Evolutionary conservation across 345 rosid genomes (phyloP).

Genomic region (Eucalyptus cladocalyx): DNA sequence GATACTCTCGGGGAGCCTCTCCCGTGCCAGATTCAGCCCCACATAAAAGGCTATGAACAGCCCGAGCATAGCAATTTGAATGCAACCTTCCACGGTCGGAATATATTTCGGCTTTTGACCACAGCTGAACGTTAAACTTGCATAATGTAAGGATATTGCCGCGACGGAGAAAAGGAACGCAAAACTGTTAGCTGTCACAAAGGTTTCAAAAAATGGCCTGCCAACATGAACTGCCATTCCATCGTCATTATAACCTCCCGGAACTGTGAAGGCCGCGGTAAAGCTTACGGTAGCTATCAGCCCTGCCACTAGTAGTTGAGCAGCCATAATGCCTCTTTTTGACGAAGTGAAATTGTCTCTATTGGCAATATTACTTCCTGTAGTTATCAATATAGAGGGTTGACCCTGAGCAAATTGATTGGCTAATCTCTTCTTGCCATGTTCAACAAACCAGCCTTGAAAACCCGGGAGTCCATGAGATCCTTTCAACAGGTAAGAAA

Average conservation of each 20-base stretch:
- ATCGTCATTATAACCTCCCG: neutral
- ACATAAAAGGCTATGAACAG: fast-evolving
- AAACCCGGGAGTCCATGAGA: neutral
- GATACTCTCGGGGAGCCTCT: fast-evolving
- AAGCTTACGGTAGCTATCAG: neutral
- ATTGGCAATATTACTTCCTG: neutral
- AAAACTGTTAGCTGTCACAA: fast-evolving
- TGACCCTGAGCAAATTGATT: neutral
- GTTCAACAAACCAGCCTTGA: neutral
- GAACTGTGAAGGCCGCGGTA: neutral
- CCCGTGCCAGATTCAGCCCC: fast-evolving
- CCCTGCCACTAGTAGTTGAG: neutral
- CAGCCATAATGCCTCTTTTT: neutral
- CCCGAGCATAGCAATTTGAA: neutral
- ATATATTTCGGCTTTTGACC: too few species aligned
- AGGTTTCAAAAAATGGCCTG: neutral
- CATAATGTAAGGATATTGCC: fast-evolving
- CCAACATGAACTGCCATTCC: neutral
- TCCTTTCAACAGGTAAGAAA: neutral
- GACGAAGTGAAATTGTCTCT: neutral
- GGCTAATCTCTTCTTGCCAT: neutral
- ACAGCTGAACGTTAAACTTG: too few species aligned
- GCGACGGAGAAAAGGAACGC: fast-evolving
- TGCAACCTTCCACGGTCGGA: neutral
- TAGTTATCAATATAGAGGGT: neutral